phyloP scores from a whole-genome alignment of 495 filamentous ascomycete species.

The Coniosporium apollinis region DNA sequence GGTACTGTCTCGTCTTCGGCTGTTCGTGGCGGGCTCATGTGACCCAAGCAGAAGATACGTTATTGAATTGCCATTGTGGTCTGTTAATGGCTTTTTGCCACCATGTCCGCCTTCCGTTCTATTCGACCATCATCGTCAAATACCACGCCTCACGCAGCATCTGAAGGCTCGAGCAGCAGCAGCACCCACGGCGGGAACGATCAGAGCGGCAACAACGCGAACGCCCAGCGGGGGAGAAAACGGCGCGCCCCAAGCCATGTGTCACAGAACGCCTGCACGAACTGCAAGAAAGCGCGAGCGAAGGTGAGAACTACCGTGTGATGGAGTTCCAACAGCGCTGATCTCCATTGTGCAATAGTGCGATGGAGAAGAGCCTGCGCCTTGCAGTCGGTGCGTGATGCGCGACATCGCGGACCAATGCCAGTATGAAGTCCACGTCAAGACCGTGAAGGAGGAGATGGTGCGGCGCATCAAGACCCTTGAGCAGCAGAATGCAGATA shows the following conservation, averaged over 20 bases:
- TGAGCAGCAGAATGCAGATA: conserved; percentile 14
- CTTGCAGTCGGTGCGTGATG: conserved; percentile 6
- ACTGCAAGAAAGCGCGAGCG: conserved; percentile 18
- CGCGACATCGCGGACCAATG: conserved; percentile 5
- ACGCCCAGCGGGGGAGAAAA: conserved; percentile 3
- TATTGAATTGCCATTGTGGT: too few species aligned
- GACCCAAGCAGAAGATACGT: too few species aligned
- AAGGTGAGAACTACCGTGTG: conserved; percentile 9
- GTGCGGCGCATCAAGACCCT: conserved; percentile 9
- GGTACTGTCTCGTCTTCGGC: too few species aligned
- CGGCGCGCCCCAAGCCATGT: conserved; percentile 15
- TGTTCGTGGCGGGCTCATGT: too few species aligned
- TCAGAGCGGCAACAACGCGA: too few species aligned
- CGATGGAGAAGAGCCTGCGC: conserved; percentile 8
- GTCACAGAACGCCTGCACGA: conserved; percentile 19
- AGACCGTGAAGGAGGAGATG: conserved; percentile 10
- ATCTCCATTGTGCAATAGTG: conserved; percentile 1
- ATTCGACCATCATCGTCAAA: too few species aligned
- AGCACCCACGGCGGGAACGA: too few species aligned
- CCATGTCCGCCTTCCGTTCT: too few species aligned
- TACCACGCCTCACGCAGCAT: too few species aligned
- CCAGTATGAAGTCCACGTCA: conserved; percentile 12
- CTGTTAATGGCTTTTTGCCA: too few species aligned
- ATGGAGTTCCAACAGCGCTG: not conserved
- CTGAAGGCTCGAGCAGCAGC: too few species aligned